These are phyloP conservation scores for Rutstroemia sp. DNA, from an alignment of 2,329 filamentous ascomycete species.

Conservation along the genomic window DNA sequence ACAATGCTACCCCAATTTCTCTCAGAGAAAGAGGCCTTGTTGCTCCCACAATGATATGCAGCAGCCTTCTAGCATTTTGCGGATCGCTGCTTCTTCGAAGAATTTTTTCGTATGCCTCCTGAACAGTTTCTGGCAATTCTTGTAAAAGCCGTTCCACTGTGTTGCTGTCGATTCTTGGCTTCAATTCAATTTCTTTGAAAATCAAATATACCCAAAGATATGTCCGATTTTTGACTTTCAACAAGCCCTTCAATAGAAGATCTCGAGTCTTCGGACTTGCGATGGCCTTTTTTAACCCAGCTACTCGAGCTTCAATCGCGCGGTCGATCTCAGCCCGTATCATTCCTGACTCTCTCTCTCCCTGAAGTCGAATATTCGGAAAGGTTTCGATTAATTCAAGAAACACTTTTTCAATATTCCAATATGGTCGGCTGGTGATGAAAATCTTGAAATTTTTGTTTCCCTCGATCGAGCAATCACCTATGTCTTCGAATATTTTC, in stretches of 20 bases:
- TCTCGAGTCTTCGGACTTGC: background rate
- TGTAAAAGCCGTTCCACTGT: background rate
- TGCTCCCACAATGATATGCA: constrained; percentile 8
- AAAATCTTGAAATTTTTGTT: background rate
- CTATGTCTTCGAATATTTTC: background rate
- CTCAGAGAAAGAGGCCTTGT: constrained; percentile 1
- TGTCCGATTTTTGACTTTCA: constrained; percentile 2
- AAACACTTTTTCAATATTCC: background rate
- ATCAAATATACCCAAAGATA: constrained; percentile 11
- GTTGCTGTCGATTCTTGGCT: background rate
- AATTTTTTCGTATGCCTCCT: constrained; percentile 6
- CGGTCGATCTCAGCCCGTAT: constrained; percentile 5
- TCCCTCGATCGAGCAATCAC: background rate
- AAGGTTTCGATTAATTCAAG: background rate
- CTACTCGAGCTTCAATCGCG: constrained; percentile 1
- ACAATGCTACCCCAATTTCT: constrained; percentile 3
- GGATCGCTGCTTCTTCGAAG: background rate
- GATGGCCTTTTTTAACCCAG: background rate
- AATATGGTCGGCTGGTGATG: constrained; percentile 4
- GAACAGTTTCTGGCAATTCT: background rate
- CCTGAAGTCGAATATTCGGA: background rate
- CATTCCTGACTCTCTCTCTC: background rate
- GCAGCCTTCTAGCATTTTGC: background rate
- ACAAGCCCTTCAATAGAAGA: background rate
- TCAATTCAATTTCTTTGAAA: background rate